These are phyloP conservation scores for Teratosphaeria viscida DNA, from an alignment of 2,329 filamentous ascomycete species.

Conservation along the genomic window DNA sequence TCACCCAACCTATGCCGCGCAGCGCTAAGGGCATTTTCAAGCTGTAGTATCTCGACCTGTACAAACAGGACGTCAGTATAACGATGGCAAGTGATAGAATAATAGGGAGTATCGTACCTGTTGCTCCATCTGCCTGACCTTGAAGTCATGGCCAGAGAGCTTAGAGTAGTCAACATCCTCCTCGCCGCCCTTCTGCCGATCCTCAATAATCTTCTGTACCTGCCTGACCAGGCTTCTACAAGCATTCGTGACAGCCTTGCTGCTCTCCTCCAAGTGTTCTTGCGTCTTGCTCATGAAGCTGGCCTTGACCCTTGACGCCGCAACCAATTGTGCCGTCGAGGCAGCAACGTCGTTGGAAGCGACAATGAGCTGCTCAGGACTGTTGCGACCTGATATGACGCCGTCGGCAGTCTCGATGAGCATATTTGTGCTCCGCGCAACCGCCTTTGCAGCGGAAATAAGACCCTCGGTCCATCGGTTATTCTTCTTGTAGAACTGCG, in stretches of 20 bases:
- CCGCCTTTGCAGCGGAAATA: constrained; percentile 93
- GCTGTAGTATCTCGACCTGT: constrained; percentile 90
- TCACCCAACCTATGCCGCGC: constrained; percentile 80
- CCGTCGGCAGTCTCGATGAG: constrained; percentile 97
- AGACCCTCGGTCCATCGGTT: constrained; percentile 98
- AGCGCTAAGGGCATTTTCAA: constrained; percentile 74
- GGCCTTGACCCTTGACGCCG: constrained; percentile 90
- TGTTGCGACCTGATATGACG: constrained; percentile 83
- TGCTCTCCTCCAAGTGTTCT: constrained; percentile 79
- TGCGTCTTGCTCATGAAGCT: constrained; percentile 97
- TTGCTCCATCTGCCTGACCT: constrained; percentile 98
- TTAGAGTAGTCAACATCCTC: constrained; percentile 80
- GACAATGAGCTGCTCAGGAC: constrained; percentile 92
- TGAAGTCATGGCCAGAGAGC: constrained; percentile 90
- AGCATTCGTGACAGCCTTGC: constrained; percentile 82
- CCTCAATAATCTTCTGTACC: constrained; percentile 87
- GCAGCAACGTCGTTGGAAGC: constrained; percentile 95
- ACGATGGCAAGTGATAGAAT: neutral
- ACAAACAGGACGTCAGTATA: neutral
- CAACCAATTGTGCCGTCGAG: constrained; percentile 90
- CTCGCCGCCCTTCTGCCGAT: constrained; percentile 65
- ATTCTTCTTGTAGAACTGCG: constrained; percentile 99
- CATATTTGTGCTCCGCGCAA: constrained; percentile 85
- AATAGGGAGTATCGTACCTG: constrained; percentile 56
- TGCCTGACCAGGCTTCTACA: constrained; percentile 82